Percentiles rank a stretch among this genome's conserved stretches.
Conservation (phyloP, 352 stramenopile genomes). For the Poterioochromonas sp. region DNA sequence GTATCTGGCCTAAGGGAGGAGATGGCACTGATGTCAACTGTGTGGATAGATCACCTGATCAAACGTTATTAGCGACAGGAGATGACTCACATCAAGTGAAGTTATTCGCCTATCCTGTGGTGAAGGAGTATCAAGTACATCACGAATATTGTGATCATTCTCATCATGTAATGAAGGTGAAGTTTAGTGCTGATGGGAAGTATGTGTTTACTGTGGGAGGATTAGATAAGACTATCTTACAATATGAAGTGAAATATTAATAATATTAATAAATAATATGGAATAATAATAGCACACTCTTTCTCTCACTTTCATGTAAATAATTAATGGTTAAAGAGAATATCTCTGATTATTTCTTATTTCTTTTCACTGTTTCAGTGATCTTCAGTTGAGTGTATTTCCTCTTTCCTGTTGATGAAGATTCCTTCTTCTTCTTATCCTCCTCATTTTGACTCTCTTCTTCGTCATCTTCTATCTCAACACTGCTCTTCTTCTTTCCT, state of each 20-base stretch:
- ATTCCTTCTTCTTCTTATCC: too few relatives aligned
- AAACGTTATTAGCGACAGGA: slow-evolving; percentile 57
- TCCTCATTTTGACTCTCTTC: too few relatives aligned
- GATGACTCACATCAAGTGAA: slow-evolving; percentile 73
- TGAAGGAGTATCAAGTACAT: slow-evolving; percentile 44
- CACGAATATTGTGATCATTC: slow-evolving; percentile 56
- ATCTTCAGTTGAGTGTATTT: too few relatives aligned
- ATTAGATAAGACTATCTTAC: slow-evolving; percentile 62
- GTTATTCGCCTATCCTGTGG: slow-evolving; percentile 62
- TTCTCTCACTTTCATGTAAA: too few relatives aligned
- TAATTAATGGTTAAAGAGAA: too few relatives aligned
- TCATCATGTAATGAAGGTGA: slow-evolving; percentile 59
- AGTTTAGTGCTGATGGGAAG: slow-evolving; percentile 57
- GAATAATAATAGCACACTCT: too few relatives aligned
- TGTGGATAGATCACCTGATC: slow-evolving; percentile 57
- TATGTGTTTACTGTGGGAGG: slow-evolving; percentile 63
- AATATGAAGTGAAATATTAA: slow-evolving; percentile 54
- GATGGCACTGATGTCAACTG: slow-evolving; percentile 69
- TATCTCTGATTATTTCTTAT: too few relatives aligned
- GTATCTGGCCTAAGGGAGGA: slow-evolving; percentile 51
- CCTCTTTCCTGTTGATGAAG: too few relatives aligned
- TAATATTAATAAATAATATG: too few relatives aligned
- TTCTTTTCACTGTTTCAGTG: too few relatives aligned
- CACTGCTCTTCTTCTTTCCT: too few relatives aligned
- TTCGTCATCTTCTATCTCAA: too few relatives aligned